A percentile compares a stretch with the other conserved stretches of the same genome.
These are phyloP conservation scores for Bombardia bombarda DNA, from an alignment of 495 filamentous ascomycete species.

Conservation along the genomic window DNA sequence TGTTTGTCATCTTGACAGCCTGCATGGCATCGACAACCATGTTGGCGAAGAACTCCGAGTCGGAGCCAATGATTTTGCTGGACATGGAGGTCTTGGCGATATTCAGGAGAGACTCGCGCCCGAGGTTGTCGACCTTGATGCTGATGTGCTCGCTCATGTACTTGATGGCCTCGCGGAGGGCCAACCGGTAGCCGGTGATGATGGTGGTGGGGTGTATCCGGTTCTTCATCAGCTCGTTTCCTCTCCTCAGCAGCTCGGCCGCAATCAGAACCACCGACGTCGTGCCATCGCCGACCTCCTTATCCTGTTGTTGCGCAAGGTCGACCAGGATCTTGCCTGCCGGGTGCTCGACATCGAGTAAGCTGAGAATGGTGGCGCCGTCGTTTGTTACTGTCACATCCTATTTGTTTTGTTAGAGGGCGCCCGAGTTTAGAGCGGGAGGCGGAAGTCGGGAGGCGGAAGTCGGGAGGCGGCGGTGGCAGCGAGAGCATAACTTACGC, in stretches of 20 bases:
- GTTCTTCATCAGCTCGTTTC: slow-evolving; percentile 98
- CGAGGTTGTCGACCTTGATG: slow-evolving; percentile 85
- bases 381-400: slow-evolving; percentile 99
- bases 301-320: slow-evolving; percentile 96
- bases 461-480: slow-evolving; percentile 5
- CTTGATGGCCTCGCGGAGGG: slow-evolving; percentile 90
- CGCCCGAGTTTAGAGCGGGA: no score
- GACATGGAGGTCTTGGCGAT: slow-evolving; percentile 99
- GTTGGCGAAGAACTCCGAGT: slow-evolving; percentile 94
- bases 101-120: slow-evolving; percentile 80
- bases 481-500: slow-evolving; percentile 44
- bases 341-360: slow-evolving; percentile 95
- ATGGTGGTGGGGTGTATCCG: slow-evolving; percentile 99
- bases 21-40: slow-evolving; percentile 96
- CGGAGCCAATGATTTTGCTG: slow-evolving; percentile 93
- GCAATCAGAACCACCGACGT: slow-evolving; percentile 97
- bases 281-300: slow-evolving; percentile 96
- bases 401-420: slow-evolving; percentile 37
- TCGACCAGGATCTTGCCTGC: slow-evolving; percentile 98
- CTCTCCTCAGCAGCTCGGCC: slow-evolving; percentile 86
- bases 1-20: slow-evolving; percentile 87
- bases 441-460: not conserved
- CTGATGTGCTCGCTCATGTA: slow-evolving; percentile 98
- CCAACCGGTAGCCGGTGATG: slow-evolving; percentile 95
- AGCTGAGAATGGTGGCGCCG: slow-evolving; percentile 88